phyloP scores from a whole-genome alignment of 176 grass and related monocot genomes.

The Carex pumila region DNA sequence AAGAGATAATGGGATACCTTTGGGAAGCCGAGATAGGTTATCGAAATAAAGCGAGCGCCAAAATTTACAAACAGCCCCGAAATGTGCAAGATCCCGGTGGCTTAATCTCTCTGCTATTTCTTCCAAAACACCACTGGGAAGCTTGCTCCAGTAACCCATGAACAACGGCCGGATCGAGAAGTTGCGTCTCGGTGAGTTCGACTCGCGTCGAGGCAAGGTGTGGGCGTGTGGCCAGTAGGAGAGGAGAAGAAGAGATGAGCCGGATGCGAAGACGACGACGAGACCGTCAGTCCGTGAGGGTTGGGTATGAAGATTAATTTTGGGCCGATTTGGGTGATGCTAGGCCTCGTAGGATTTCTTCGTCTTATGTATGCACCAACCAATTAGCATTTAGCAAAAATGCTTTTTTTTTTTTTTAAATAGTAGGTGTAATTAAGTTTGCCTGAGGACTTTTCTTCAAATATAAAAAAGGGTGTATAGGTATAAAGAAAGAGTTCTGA shows the following conservation, averaged over 20 bases:
- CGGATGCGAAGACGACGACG: too few species aligned
- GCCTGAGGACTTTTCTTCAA: too few species aligned
- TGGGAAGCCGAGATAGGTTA: background rate
- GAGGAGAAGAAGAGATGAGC: background rate
- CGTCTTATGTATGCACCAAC: background rate
- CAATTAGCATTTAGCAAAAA: background rate
- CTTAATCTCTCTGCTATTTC: background rate
- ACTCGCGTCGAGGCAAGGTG: background rate
- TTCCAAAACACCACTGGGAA: slow-evolving; percentile 8
- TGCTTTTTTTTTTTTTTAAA: too few species aligned
- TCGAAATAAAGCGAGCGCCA: slow-evolving; percentile 11
- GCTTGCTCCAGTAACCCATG: slow-evolving; percentile 1
- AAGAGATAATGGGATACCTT: background rate
- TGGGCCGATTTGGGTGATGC: background rate
- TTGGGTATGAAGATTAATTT: too few species aligned
- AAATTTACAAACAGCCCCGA: slow-evolving; percentile 3
- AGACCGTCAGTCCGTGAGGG: too few species aligned
- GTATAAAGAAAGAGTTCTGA: too few species aligned
- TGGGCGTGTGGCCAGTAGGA: background rate
- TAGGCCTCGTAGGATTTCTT: background rate
- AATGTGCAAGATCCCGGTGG: slow-evolving; percentile 6
- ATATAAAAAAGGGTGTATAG: too few species aligned
- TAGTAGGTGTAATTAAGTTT: too few species aligned
- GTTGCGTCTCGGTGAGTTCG: too few species aligned
- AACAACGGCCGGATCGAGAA: background rate